Base-by-base conservation (phyloP, 2,329 filamentous ascomycete species). In the Microcyclospora pomicola region DNA sequence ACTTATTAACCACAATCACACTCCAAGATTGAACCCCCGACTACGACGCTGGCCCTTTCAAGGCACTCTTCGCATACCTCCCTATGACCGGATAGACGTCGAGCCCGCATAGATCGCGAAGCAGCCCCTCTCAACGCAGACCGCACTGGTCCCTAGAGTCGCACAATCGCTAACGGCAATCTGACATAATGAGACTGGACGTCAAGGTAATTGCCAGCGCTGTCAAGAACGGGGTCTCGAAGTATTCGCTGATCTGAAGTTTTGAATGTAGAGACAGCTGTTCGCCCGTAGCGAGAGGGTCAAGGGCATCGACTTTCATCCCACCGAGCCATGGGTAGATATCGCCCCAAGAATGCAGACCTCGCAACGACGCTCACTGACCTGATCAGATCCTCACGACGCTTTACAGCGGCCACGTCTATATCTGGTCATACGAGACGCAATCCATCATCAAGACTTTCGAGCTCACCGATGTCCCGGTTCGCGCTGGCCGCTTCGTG, bases 371-470 rank as follows among this genome's bases (percentile, higher is more conserved):
- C 32, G 2, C 36, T 27, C 33, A 9, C 31, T 29, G n/a, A 19
- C 15, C 24, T 30, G 27, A 30, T 15, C 35, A 54, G 74, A 78
- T 80, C 47, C 74, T 96, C 56, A 95, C 88, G 27, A 96, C 91
- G 15, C 70, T 98, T 48, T 98, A 98, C 66, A 94, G 84, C 69
- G 86, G 91, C 62, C 88, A 96, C 69, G 91, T 93, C 60, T 92
- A 96, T 69, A 96, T 98, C 60, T 96, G 91, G 87, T 95, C 88
- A 27, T 94, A 93, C 64, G 88, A 93, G 66, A 92, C 86, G 36
- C 86, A 93, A 62, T 82, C 87, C 47, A 87, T 96, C 47, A 85
- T 98, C 66, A 96, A 96, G 72, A 95, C 88, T 4, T 98, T 98
- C 63, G 91, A 98, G 68, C 78, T 96, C 49, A 95, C 88, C 59